Base-by-base conservation (phyloP, 768 basidiomycete genomes). In the Asterophora lycoperdoides region DNA sequence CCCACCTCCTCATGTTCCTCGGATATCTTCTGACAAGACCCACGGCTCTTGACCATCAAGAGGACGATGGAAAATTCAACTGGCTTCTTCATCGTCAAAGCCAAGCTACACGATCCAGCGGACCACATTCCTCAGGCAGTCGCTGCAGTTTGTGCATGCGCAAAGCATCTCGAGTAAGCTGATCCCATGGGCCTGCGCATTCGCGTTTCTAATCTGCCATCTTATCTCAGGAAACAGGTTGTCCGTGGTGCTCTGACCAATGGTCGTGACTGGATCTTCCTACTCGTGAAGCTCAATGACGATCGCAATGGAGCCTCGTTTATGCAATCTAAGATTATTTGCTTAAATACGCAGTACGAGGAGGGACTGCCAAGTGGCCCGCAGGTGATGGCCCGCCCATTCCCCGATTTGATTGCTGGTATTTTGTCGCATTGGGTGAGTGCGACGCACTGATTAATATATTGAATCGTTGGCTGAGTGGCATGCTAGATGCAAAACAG, bases 251-350 rank as follows among this genome's bases (percentile, higher is more conserved):
- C 51, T 26, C 36, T 58, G 44, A 55, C 53, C 41, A 48, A 55
- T 44, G 57, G 57, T 5, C 52, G 57, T 14, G 29, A 50, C n/a
- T 59, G 56, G 60, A 56, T 59, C 39, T 61, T 61, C 40, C 42
- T 60, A 15, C 37, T 58, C 45, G 42, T 59, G 44, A 36, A 45
- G 28, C 41, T 61, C 49, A 48, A 59, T 41, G 30, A 52, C 30
- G 36, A 58, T 26, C 39, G 41, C 26, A 33, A 56, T 38, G 60
- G 57, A 10, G 60, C 44, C n/a, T 28, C 44, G 19, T 56, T 53
- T 39, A 36, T 23, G n/a, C 33, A 48, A 45, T 58, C 57, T 35
- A 19, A n/a, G 18, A 34, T 20, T 23, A 50, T 44, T 36, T 29
- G 20, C 30, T 29, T 48, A 28, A n/a, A n/a, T n/a, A 42, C 42